Conservation (phyloP, 768 basidiomycete species). For the Guyanaporus albipodus region DNA sequence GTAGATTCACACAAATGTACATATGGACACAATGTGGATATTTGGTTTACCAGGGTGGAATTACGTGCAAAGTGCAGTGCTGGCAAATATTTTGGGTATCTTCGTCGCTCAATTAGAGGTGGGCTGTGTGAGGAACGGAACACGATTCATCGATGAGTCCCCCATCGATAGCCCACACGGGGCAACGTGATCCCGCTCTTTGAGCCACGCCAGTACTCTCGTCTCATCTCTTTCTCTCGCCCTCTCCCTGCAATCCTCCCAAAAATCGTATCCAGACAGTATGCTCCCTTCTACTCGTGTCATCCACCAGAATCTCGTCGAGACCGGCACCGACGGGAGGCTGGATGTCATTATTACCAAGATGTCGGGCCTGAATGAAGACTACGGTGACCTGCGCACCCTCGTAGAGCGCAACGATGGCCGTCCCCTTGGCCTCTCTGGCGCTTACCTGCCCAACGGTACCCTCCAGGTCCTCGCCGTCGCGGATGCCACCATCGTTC, state of each 20-base stretch:
- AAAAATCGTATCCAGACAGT: not conserved
- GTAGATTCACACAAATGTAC: not conserved
- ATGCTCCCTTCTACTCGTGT: constrained; percentile 11
- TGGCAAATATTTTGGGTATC: too few species aligned
- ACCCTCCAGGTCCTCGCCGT: constrained; percentile 25
- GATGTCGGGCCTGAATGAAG: constrained; percentile 23
- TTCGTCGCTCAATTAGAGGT: too few species aligned
- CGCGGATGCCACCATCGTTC: constrained; percentile 24
- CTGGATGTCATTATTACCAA: constrained; percentile 13
- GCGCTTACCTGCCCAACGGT: constrained; percentile 20
- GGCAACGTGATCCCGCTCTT: too few species aligned
- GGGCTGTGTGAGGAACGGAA: not conserved
- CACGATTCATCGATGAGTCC: too few species aligned
- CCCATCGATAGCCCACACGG: too few species aligned
- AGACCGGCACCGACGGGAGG: constrained; percentile 23
- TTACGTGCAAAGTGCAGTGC: too few species aligned
- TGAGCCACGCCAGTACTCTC: too few species aligned
- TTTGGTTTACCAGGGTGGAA: too few species aligned
- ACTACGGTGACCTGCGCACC: constrained; percentile 15
- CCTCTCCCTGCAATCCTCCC: constrained; percentile 1
- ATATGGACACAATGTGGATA: not conserved
- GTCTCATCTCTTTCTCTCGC: constrained; percentile 2
- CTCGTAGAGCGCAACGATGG: constrained; percentile 32
- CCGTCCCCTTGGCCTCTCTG: constrained; percentile 30
- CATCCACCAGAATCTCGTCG: constrained; percentile 27